Evolutionary conservation across 2,329 filamentous ascomycete species (phyloP), one percentile per base, ranked within the genome.

Genomic region (Alternaria solani): DNA sequence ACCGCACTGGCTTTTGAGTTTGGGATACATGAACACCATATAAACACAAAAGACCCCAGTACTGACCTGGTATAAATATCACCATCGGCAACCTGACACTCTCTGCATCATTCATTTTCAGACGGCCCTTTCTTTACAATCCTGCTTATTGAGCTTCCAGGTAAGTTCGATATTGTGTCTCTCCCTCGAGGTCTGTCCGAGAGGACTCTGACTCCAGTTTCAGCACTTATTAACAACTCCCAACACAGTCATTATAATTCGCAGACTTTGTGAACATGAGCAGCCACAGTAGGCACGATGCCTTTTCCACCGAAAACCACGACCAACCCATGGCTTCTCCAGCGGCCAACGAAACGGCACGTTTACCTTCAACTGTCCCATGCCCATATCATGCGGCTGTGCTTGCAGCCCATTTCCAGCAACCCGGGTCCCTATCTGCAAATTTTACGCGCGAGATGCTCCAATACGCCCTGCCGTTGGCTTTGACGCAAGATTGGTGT

Each of bases 331-430:
- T 52, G 9, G 26, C 26, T 20, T 3, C 20, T 20, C 34, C 51
- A 4, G 4, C 54, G 12, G 51, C 36, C 8, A 43, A 18, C 16
- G 20, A 11, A 39, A 38, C 14, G 5, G 14, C n/a, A 34, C 9
- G 23, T 41, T 8, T 8, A 6, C 28, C 42, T 38, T 28, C 18
- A 23, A 43, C 34, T 9, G 30, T 26, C n/a, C 3, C 23, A 12
- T 62, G 59, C 34, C 56, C 51, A 16, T 52, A 55, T 28, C 59
- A 62, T 41, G 36, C 43, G 4, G 43, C 43, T 20, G 20, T 55
- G 16, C 46, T 59, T 30, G 28, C 14, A 26, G 28, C 34, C 18
- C 32, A 3, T 12, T 8, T 38, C 32, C 43, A 32, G 12, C 46
- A 18, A 9, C 20, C 6, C 6, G 25, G 28, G 11, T 23, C 23